Percentiles rank a stretch among this genome's conserved stretches.
Conservation (phyloP, 1,139 yeast species). For the Debaryomyces nepalensis region DNA sequence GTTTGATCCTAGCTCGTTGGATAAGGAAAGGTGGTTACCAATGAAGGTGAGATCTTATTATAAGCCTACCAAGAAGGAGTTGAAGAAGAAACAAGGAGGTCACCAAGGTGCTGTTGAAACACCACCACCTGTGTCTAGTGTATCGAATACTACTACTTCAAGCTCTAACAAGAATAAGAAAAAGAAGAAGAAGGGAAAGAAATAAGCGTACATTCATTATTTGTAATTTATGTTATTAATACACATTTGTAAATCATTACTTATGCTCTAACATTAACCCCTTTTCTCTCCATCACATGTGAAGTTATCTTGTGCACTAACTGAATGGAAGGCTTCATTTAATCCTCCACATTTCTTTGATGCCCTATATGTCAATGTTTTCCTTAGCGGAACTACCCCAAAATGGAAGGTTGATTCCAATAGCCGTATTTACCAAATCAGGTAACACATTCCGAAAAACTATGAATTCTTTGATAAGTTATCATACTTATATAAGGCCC, state of each 20-base stretch:
- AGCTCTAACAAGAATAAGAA: constrained; percentile 41
- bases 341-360: too few relatives aligned
- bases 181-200: constrained; percentile 57
- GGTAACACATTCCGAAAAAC: background rate
- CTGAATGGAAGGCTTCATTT: too few relatives aligned
- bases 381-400: constrained; percentile 1
- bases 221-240: too few relatives aligned
- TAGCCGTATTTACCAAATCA: background rate
- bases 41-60: constrained; percentile 82
- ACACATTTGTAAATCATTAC: background rate
- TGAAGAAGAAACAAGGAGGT: constrained; percentile 65
- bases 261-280: too few relatives aligned
- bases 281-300: too few relatives aligned
- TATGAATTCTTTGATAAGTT: background rate
- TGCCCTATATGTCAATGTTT: background rate
- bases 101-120: constrained; percentile 64
- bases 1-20: constrained; percentile 29
- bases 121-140: constrained; percentile 20
- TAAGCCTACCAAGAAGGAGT: constrained; percentile 72
- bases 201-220: constrained; percentile 30
- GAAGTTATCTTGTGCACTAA: too few relatives aligned
- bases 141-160: constrained; percentile 24
- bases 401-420: background rate
- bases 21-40: constrained; percentile 87
- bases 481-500: constrained; percentile 1